Percentiles rank a stretch among this genome's conserved stretches.
Conservation (phyloP, 2,329 filamentous ascomycete species). For the Macrophomina tecta region DNA sequence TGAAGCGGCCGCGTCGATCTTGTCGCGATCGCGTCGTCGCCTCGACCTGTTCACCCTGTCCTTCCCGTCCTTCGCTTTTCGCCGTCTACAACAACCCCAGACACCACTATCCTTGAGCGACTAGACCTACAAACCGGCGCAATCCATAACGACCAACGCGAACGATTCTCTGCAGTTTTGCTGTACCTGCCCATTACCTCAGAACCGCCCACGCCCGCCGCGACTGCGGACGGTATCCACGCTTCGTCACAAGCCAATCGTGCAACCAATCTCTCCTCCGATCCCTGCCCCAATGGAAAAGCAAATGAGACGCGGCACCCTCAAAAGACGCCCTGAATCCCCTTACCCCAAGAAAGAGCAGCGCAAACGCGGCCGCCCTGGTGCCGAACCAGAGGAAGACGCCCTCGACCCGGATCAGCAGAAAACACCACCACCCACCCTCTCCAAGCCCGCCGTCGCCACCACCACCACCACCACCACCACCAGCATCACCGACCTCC, state of each 20-base stretch:
- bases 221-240: background rate
- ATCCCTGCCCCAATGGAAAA: background rate
- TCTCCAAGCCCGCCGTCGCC: too few relatives aligned
- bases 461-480: too few relatives aligned
- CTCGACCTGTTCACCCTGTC: background rate
- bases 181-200: background rate
- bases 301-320: background rate
- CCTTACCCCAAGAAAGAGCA: constrained; percentile 4
- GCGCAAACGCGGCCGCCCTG: constrained; percentile 4
- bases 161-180: background rate
- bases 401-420: too few relatives aligned
- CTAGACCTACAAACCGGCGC: background rate
- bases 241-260: background rate
- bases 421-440: too few relatives aligned
- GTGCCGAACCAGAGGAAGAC: too few relatives aligned
- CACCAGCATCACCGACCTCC: background rate
- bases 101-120: too few relatives aligned
- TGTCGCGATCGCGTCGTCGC: background rate
- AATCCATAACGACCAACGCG: too few relatives aligned
- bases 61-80: background rate
- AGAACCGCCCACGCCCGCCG: background rate
- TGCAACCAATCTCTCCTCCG: background rate
- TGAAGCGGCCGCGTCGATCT: background rate
- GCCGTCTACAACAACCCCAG: background rate
- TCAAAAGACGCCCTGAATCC: constrained; percentile 3